These are phyloP conservation scores for Auriscalpium vulgare DNA, from an alignment of 768 basidiomycete species.

Conservation along the genomic window DNA sequence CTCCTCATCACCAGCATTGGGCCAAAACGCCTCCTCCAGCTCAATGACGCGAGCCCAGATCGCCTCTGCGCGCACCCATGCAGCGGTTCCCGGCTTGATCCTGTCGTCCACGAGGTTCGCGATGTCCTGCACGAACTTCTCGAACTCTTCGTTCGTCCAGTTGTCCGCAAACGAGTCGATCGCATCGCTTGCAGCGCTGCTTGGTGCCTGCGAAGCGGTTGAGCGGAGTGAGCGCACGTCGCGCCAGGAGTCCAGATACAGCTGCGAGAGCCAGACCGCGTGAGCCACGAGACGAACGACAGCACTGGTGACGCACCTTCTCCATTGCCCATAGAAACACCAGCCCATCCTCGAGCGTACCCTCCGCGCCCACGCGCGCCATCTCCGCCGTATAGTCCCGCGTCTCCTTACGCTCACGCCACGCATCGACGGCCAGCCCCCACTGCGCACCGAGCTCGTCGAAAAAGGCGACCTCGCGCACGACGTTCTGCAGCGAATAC, in stretches of 20 bases:
- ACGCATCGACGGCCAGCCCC: slow-evolving; percentile 37
- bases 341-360: slow-evolving; percentile 51
- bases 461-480: slow-evolving; percentile 56
- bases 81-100: slow-evolving; percentile 22
- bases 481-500: slow-evolving; percentile 48
- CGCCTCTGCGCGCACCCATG: slow-evolving; percentile 34
- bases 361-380: slow-evolving; percentile 39
- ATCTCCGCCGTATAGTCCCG: slow-evolving; percentile 69
- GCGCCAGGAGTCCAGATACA: slow-evolving; percentile 66
- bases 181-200: slow-evolving; percentile 18
- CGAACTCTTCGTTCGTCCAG: slow-evolving; percentile 54
- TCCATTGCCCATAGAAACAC: slow-evolving; percentile 80
- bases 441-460: slow-evolving; percentile 37
- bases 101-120: slow-evolving; percentile 36
- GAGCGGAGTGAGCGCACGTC: slow-evolving; percentile 26
- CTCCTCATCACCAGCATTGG: slow-evolving; percentile 30
- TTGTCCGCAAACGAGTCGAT: slow-evolving; percentile 46
- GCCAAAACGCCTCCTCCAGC: slow-evolving; percentile 58
- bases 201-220: background rate
- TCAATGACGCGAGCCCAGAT: slow-evolving; percentile 55
- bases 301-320: slow-evolving; percentile 33
- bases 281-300: background rate
- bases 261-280: slow-evolving; percentile 27
- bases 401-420: slow-evolving; percentile 52
- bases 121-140: slow-evolving; percentile 42